Evolutionary conservation across 345 rosid species (phyloP).

Genomic region (Turritis glabra): DNA sequence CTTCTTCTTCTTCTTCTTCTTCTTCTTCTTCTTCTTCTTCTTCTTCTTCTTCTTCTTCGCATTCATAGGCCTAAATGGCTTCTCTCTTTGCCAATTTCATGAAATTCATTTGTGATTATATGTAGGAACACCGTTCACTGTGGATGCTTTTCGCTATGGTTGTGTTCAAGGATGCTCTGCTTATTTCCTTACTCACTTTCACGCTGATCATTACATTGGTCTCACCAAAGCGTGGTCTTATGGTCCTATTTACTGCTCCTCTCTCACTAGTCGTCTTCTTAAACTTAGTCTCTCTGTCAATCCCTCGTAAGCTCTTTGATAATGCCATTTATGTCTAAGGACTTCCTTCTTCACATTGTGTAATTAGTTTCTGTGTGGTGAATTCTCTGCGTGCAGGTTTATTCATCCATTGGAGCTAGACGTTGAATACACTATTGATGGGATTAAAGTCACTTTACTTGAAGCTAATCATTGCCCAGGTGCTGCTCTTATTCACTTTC

Average conservation of each 20-base stretch:
- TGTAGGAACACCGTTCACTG: constrained; percentile 68
- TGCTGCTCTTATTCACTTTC: constrained; percentile 67
- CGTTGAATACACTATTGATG: constrained; percentile 51
- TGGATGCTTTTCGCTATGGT: constrained; percentile 84
- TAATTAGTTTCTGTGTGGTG: constrained; percentile 4
- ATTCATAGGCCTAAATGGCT: neutral
- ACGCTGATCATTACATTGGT: constrained; percentile 75
- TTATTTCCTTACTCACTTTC: constrained; percentile 82
- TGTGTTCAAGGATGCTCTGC: constrained; percentile 61
- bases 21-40: neutral
- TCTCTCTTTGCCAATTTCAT: constrained; percentile 1
- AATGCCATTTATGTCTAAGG: neutral
- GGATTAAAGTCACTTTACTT: constrained; percentile 58
- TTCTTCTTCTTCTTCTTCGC: neutral
- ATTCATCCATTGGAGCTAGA: constrained; percentile 59
- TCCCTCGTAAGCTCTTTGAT: constrained; percentile 48
- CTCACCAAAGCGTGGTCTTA: constrained; percentile 72
- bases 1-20: neutral
- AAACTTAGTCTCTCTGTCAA: constrained; percentile 55
- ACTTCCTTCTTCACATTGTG: neutral
- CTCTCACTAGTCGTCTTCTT: constrained; percentile 69
- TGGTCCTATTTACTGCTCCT: constrained; percentile 68
- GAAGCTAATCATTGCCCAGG: constrained; percentile 90
- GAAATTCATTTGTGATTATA: neutral
- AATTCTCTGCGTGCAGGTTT: constrained; percentile 42